Evolutionary conservation across 176 grass and related monocot species (phyloP), one percentile per base, ranked within the genome.

Genomic region (Aegilops sharonensis): DNA sequence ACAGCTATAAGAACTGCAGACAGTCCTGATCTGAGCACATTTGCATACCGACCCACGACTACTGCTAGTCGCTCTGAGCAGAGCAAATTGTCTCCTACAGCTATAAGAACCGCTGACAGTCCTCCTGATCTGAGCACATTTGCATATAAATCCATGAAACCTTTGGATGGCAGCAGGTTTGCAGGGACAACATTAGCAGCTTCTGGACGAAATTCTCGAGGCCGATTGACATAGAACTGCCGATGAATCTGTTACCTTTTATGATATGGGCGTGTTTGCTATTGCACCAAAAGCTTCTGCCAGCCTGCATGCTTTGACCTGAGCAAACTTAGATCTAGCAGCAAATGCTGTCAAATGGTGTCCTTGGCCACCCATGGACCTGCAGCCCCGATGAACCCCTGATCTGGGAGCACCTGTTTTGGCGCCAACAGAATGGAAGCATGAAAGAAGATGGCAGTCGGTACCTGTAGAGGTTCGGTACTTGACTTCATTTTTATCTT

Each of bases 81-180:
- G 64, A 64, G 63, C 78, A 86, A 86, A 52, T 29, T 36, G 18
- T 37, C 79, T 25, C 34, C 52, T 30, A 71, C 48, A 69, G 25
- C 71, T 64, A 82, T 18, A 20, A 62, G 30, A 68, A 40, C 24
- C 50, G 29, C 60, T 7, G 77, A 69, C 11, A 88, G 50, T 30
- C 76, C 89, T 71, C 85, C 85, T 88, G 85, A 91, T 88, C 50
- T 91, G 27, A 85, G 63, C 70, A 78, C 61, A 88, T 88, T 88
- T 5, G 56, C 60, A 45, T 78, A 84, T 72, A 87, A 81, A 73
- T 64, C 80, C 11, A 75, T 35, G 74, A 86, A 70, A 57, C 25
- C 42, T 75, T 43, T 72, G 1, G 23, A 50, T 68, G 77, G 70
- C 64, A 72, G 68, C 64, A 88, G 50, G 47, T 69, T 78, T 84